Conservation (phyloP, 441 rosid genomes). For the Macaranga tanarius region DNA sequence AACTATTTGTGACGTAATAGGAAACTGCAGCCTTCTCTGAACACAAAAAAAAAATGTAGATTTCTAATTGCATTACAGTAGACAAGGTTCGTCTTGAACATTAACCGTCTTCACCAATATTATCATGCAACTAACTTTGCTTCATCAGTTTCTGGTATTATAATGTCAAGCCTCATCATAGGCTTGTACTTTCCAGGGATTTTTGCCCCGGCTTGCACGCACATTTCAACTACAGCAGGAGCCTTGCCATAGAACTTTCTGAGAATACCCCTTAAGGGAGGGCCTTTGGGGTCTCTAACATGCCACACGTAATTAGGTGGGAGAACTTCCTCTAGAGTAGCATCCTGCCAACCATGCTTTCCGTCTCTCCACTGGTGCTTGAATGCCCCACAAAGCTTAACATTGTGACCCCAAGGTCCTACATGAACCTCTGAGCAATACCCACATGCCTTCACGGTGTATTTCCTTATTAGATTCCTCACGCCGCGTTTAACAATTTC, state of each 20-base stretch:
- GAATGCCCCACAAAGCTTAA: constrained; percentile 71
- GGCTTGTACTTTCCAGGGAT: constrained; percentile 58
- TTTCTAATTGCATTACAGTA: background rate
- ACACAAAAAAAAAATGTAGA: background rate
- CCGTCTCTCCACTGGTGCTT: constrained; percentile 95
- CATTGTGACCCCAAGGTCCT: constrained; percentile 85
- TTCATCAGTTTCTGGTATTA: constrained; percentile 65
- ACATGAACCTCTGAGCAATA: constrained; percentile 77
- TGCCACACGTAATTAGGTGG: constrained; percentile 88
- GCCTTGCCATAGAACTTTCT: constrained; percentile 79
- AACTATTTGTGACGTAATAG: background rate
- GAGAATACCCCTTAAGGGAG: constrained; percentile 54
- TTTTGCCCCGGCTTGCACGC: constrained; percentile 64
- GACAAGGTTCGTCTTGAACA: background rate
- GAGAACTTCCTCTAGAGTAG: constrained; percentile 65
- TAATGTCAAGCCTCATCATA: constrained; percentile 83
- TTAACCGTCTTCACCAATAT: background rate
- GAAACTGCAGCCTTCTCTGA: background rate
- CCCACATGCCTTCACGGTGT: constrained; percentile 85
- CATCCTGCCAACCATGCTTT: constrained; percentile 88
- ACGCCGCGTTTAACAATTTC: constrained; percentile 63
- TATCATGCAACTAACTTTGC: constrained; percentile 47
- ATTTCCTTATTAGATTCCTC: constrained; percentile 64
- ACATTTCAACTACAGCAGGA: constrained; percentile 56
- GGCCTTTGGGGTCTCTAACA: constrained; percentile 64